phyloP scores from a whole-genome alignment of 257 asterid species.

The Solanum pimpinellifolium region DNA sequence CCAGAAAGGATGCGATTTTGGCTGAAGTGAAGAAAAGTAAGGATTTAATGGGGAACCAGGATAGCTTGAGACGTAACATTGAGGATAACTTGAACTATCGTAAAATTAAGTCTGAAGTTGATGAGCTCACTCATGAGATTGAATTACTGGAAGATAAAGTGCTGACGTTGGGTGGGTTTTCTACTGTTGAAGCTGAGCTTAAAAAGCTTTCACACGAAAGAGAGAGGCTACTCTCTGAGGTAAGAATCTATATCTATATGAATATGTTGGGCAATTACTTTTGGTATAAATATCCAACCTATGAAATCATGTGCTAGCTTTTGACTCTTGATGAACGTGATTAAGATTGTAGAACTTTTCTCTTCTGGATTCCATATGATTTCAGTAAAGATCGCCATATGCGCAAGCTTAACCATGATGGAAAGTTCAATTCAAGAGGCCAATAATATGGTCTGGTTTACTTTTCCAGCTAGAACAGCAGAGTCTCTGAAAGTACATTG shows the following conservation, averaged over 20 bases:
- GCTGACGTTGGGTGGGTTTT: constrained; percentile 52
- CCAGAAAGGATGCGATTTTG: constrained; percentile 41
- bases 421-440: neutral
- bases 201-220: constrained; percentile 58
- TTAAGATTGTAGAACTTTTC: neutral
- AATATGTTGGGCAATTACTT: neutral
- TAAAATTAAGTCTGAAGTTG: constrained; percentile 56
- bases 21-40: constrained; percentile 43
- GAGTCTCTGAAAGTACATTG: neutral
- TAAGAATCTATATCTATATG: constrained; percentile 7
- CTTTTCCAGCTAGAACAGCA: neutral
- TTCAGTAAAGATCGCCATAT: neutral
- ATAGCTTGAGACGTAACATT: constrained; percentile 50
- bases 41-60: constrained; percentile 45
- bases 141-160: constrained; percentile 66
- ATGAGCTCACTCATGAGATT: constrained; percentile 55
- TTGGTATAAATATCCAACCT: neutral
- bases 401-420: neutral
- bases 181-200: constrained; percentile 52
- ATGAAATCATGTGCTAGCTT: neutral
- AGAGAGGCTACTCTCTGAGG: constrained; percentile 86
- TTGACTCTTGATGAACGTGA: neutral
- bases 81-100: constrained; percentile 77
- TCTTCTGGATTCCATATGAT: neutral
- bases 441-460: neutral